A percentile compares a stretch with the other conserved stretches of the same genome.
These are phyloP conservation scores for Globisporangium irregulare DNA, from an alignment of 352 stramenopile genomes.

Conservation along the genomic window DNA sequence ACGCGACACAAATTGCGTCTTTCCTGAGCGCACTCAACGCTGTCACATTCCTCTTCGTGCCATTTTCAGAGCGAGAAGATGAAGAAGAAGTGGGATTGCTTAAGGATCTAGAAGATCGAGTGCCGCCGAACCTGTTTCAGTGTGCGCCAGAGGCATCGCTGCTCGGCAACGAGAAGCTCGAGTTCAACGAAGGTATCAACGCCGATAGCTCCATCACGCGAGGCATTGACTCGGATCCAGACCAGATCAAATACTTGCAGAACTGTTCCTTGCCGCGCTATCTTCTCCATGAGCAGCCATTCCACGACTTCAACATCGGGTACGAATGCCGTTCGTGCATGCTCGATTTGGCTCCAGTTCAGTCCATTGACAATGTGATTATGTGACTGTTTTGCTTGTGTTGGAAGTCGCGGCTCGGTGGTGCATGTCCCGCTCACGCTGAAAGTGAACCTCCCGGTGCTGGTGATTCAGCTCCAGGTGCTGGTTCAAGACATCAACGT, in stretches of 20 bases:
- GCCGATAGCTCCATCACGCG: constrained; percentile 31
- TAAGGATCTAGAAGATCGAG: constrained; percentile 13
- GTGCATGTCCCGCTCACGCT: constrained; percentile 13
- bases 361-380: neutral
- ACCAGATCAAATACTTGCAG: constrained; percentile 47
- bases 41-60: constrained; percentile 54
- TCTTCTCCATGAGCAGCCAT: constrained; percentile 30
- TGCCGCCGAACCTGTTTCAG: constrained; percentile 53
- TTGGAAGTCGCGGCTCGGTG: constrained; percentile 16
- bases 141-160: constrained; percentile 44
- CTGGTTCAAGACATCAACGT: constrained; percentile 42
- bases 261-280: constrained; percentile 54
- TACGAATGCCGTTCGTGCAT: constrained; percentile 18
- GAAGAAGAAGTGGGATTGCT: constrained; percentile 3
- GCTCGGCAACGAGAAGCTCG: constrained; percentile 22
- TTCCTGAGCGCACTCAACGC: constrained; percentile 72
- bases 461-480: constrained; percentile 33
- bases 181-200: constrained; percentile 9
- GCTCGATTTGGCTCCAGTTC: neutral
- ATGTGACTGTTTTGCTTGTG: neutral
- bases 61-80: constrained; percentile 20
- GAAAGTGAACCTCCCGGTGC: constrained; percentile 5
- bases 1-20: constrained; percentile 44
- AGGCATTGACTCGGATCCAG: constrained; percentile 29
- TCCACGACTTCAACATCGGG: constrained; percentile 43